Percentiles rank a stretch among this genome's conserved stretches.
Conservation (phyloP, 371 early-diverging fungal genomes). For the Lichtheimia hyalospora region DNA sequence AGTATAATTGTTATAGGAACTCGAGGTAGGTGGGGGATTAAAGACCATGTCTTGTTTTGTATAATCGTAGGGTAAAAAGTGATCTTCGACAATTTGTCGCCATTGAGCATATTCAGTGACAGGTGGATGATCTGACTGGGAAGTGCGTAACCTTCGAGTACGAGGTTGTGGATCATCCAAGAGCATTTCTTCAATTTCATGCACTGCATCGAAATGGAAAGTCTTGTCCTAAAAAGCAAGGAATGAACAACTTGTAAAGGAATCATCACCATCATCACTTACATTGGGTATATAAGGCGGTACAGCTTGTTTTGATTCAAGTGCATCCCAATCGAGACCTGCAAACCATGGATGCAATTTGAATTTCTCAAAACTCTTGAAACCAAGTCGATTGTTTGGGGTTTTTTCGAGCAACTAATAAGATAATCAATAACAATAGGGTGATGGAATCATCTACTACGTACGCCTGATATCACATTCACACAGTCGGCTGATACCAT, state of each 20-base stretch:
- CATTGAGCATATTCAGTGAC: slow-evolving; percentile 18
- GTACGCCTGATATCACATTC: slow-evolving; percentile 49
- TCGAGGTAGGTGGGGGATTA: neutral
- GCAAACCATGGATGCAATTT: slow-evolving; percentile 61
- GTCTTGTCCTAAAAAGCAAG: slow-evolving; percentile 43
- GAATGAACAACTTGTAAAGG: too few relatives aligned
- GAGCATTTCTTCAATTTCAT: slow-evolving; percentile 89
- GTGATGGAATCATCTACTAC: slow-evolving; percentile 1
- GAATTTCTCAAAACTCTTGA: slow-evolving; percentile 51
- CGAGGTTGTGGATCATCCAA: slow-evolving; percentile 86
- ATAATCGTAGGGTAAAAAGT: slow-evolving; percentile 55
- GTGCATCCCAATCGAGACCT: slow-evolving; percentile 56
- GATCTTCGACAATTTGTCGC: slow-evolving; percentile 55
- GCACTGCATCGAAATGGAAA: slow-evolving; percentile 88
- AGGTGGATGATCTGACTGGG: slow-evolving; percentile 11
- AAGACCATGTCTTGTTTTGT: slow-evolving; percentile 9
- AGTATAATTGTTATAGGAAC: too few relatives aligned
- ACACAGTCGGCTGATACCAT: slow-evolving; percentile 51
- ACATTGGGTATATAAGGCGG: slow-evolving; percentile 64
- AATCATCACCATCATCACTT: slow-evolving; percentile 5
- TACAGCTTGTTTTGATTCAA: slow-evolving; percentile 46
- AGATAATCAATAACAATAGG: slow-evolving; percentile 31
- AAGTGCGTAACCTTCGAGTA: slow-evolving; percentile 6
- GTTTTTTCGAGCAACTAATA: slow-evolving; percentile 52
- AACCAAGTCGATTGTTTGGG: slow-evolving; percentile 50